These are phyloP conservation scores for Alternaria atra DNA, from an alignment of 2,329 filamentous ascomycete species.

Conservation along the genomic window DNA sequence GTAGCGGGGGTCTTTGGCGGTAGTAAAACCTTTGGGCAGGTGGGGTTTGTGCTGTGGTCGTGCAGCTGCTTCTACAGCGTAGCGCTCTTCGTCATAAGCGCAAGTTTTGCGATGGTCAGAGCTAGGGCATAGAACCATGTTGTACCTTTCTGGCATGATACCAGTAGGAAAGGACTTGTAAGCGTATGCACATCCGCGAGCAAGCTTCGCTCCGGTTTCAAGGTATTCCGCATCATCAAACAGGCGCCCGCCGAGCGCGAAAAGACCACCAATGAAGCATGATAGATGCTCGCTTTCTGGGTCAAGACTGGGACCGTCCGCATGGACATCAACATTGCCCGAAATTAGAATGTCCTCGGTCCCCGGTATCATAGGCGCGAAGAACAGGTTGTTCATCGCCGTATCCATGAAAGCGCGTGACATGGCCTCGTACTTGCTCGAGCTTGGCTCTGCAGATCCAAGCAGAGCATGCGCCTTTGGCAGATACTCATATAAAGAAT, in stretches of 20 bases:
- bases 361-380: constrained; percentile 54
- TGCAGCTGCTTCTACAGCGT: constrained; percentile 22
- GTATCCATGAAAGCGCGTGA: constrained; percentile 54
- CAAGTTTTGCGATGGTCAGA: constrained; percentile 53
- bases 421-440: constrained; percentile 66
- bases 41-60: constrained; percentile 38
- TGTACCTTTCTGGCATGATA: constrained; percentile 68
- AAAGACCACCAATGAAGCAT: constrained; percentile 70
- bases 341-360: constrained; percentile 40
- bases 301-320: constrained; percentile 36
- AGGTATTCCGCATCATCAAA: constrained; percentile 63
- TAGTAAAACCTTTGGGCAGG: constrained; percentile 57
- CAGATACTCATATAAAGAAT: constrained; percentile 51
- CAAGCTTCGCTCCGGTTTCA: constrained; percentile 65
- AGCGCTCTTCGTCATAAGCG: constrained; percentile 56
- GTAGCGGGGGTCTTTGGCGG: constrained; percentile 54
- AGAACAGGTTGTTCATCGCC: constrained; percentile 59
- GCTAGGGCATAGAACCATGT: constrained; percentile 59
- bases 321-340: constrained; percentile 46
- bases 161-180: constrained; percentile 65
- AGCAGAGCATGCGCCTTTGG: constrained; percentile 48
- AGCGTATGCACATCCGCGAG: constrained; percentile 69
- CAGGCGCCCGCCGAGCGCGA: constrained; percentile 65
- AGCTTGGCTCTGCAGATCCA: constrained; percentile 55
- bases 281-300: constrained; percentile 66